phyloP scores from a whole-genome alignment of 2,329 filamentous ascomycete genomes.

The Microcyclospora pomicola region DNA sequence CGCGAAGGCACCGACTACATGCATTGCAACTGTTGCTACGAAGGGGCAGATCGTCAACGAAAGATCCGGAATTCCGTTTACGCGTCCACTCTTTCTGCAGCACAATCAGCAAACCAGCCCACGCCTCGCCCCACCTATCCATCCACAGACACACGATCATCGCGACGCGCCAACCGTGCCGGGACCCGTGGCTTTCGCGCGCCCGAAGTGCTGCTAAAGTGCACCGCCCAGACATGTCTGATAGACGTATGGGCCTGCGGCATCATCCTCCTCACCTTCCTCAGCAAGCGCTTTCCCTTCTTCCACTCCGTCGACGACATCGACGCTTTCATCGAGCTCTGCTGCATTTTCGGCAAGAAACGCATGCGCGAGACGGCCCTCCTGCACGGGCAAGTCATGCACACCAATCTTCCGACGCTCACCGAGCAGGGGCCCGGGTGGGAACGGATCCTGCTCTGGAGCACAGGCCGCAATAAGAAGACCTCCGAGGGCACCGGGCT shows the following conservation, averaged over 20 bases:
- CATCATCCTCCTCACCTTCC: conserved; percentile 90
- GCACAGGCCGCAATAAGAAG: conserved; percentile 54
- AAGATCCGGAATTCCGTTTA: conserved; percentile 44
- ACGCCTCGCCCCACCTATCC: conserved; percentile 53
- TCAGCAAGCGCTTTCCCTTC: conserved; percentile 87
- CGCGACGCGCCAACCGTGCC: conserved; percentile 81
- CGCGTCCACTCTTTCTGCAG: conserved; percentile 35
- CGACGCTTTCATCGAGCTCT: conserved; percentile 93
- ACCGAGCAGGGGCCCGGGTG: conserved; percentile 72
- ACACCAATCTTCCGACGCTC: conserved; percentile 85
- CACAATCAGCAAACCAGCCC: conserved; percentile 12
- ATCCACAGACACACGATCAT: conserved; percentile 76
- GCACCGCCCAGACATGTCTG: conserved; percentile 78
- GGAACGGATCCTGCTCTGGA: conserved; percentile 93
- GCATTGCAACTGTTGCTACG: conserved; percentile 67
- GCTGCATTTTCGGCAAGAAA: conserved; percentile 77
- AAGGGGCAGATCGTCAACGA: conserved; percentile 45
- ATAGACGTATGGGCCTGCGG: conserved; percentile 97
- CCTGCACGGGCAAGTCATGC: conserved; percentile 80
- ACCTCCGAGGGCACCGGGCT: conserved; percentile 40
- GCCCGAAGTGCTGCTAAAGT: conserved; percentile 93
- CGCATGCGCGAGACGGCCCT: conserved; percentile 73
- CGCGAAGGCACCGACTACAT: conserved; percentile 55
- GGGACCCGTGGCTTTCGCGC: conserved; percentile 92
- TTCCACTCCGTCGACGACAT: conserved; percentile 98